Evolutionary conservation across 2,329 filamentous ascomycete species (phyloP), one percentile per base, ranked within the genome.

Genomic region (Elsinoe batatas): DNA sequence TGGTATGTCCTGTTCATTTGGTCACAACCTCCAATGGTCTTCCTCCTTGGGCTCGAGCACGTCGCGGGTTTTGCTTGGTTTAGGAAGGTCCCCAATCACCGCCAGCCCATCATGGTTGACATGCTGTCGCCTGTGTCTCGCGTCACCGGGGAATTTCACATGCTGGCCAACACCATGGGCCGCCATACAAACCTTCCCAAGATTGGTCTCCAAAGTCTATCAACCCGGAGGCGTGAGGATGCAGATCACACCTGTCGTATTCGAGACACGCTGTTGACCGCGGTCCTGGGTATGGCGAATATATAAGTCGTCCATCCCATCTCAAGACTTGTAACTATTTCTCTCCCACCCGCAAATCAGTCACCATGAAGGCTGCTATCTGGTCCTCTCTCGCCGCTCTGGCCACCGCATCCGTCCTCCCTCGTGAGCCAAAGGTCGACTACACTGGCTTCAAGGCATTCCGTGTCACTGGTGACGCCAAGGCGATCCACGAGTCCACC

Each of bases 371-470:
- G 33, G 47, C 47, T 26, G 26, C 32, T 22, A 15, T 51, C 33
- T 22, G 26, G 32, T 51, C 47, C 18, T 51, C 47, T 26, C 47
- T 51, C 22, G 47, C 47, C 33, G 47, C 47, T 51, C 12, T 51
- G 47, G 47, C 33, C 32, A 51, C 47, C 2, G 47, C 47, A 18
- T 51, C 47, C n/a, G 47, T 51, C 47, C 33, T 51, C 32, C 47
- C 47, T 20, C 47, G 47, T 26, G 47, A 32, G 11, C 13, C 32
- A 18, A 33, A 33, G 15, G 47, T 51, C 47, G 47, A 51, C 33
- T 51, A 51, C 47, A 17, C 47, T 3, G 47, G 47, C 7, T 51
- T 51, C 33, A 51, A 51, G 47, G 47, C 47, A n/a, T 51, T 51
- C 33, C 47, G 47, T 22, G 47, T 51, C 47, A 15, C 47, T n/a